A percentile compares a stretch with the other conserved stretches of the same genome.
Evolutionary conservation across 2,329 filamentous ascomycete genomes (phyloP).

Genomic region (Penicillium palitans): DNA sequence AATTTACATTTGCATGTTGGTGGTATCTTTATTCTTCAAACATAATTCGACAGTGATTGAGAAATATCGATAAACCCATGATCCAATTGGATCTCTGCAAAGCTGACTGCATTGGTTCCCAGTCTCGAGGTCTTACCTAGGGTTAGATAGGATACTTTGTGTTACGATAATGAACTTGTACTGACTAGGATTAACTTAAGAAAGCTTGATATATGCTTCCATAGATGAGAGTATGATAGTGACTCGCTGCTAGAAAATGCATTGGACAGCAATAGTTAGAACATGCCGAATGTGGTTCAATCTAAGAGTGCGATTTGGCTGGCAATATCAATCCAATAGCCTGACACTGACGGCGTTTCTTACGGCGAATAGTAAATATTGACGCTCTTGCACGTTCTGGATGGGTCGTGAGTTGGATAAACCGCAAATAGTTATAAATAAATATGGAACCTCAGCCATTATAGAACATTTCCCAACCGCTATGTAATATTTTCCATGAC

Average conservation of each 20-base stretch:
- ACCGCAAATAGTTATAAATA: neutral
- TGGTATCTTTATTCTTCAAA: slow-evolving; percentile 10
- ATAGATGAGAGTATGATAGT: neutral
- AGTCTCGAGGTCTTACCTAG: neutral
- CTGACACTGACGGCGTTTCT: neutral
- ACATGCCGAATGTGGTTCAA: neutral
- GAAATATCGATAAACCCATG: neutral
- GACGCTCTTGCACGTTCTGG: neutral
- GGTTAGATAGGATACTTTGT: neutral
- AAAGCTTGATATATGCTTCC: neutral
- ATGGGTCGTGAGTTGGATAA: neutral
- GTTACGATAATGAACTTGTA: neutral
- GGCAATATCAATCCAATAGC: too few relatives aligned
- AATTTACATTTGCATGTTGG: slow-evolving; percentile 18
- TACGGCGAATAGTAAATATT: neutral
- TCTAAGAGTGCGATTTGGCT: neutral
- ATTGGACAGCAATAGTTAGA: too few relatives aligned
- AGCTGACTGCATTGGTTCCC: neutral
- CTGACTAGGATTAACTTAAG: neutral
- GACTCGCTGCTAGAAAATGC: neutral
- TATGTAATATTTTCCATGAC: neutral
- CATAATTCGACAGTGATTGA: neutral
- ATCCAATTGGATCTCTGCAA: neutral
- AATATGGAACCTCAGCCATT: neutral
- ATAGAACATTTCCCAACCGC: neutral